These are phyloP conservation scores for Dorcoceras hygrometricum DNA, from an alignment of 257 asterid genomes.

Conservation along the genomic window DNA sequence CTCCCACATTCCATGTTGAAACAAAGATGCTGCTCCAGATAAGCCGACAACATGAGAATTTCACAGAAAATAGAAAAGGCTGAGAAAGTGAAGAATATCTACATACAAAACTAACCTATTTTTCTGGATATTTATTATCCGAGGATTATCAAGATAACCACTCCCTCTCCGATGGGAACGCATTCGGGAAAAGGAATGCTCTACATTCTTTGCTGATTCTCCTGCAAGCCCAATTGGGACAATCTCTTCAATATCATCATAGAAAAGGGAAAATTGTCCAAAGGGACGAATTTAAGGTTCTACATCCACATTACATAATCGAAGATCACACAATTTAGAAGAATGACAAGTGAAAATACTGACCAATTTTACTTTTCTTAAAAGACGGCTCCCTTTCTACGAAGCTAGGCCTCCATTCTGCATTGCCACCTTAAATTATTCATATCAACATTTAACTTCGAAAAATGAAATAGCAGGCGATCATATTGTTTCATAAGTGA, in stretches of 20 bases:
- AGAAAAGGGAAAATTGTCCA: neutral
- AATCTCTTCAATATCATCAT: conserved; percentile 8
- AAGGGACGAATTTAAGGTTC: too few relatives aligned
- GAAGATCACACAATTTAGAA: neutral
- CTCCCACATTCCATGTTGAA: conserved; percentile 98
- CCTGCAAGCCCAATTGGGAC: conserved; percentile 45
- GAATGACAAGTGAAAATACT: neutral
- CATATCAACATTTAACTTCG: too few relatives aligned
- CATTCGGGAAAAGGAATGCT: conserved; percentile 60
- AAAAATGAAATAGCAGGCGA: too few relatives aligned
- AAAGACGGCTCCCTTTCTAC: neutral
- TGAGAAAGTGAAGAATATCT: neutral
- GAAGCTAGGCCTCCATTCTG: neutral
- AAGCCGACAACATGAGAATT: neutral
- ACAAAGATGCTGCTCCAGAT: conserved; percentile 62
- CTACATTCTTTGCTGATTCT: conserved; percentile 53
- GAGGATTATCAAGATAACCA: conserved; percentile 91
- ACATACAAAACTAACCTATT: conserved; percentile 32
- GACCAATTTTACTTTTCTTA: neutral
- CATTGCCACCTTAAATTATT: neutral
- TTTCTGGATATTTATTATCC: conserved; percentile 82
- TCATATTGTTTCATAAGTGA: too few relatives aligned
- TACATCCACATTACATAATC: conserved; percentile 29
- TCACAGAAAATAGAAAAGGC: conserved; percentile 5
- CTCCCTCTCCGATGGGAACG: conserved; percentile 67